Conservation (phyloP, 805 yeast species). For the Ogataea nitratoaversa region DNA sequence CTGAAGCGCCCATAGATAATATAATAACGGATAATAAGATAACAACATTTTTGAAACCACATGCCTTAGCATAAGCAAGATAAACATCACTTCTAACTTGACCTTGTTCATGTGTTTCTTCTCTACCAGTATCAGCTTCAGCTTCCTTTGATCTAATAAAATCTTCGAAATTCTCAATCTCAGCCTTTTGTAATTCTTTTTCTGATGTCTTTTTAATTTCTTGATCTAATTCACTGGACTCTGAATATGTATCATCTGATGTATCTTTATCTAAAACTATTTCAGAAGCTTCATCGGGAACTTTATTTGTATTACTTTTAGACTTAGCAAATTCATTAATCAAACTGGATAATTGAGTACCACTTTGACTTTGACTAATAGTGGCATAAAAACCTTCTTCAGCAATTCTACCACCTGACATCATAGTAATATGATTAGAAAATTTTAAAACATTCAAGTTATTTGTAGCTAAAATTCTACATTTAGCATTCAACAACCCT, state of each 20-base stretch:
- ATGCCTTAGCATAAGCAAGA: conserved; percentile 78
- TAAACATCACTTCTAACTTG: conserved; percentile 88
- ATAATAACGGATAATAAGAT: conserved; percentile 53
- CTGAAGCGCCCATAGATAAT: conserved; percentile 56
- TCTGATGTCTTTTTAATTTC: conserved; percentile 32
- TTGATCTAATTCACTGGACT: conserved; percentile 21
- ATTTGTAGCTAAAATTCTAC: conserved; percentile 81
- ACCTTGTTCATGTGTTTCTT: conserved; percentile 89
- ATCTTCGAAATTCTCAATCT: conserved; percentile 42
- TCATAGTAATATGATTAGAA: conserved; percentile 66
- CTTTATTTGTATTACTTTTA: conserved; percentile 18
- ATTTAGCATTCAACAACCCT: conserved; percentile 71
- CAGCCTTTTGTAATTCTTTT: conserved; percentile 57
- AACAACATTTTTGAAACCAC: conserved; percentile 64
- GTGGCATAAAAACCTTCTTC: conserved; percentile 63
- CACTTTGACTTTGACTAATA: conserved; percentile 33
- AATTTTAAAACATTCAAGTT: conserved; percentile 75
- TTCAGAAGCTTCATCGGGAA: conserved; percentile 9
- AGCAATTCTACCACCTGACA: conserved; percentile 61
- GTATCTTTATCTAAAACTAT: conserved; percentile 15
- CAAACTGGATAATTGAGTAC: conserved; percentile 48
- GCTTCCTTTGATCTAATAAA: conserved; percentile 32
- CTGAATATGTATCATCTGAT: conserved; percentile 13
- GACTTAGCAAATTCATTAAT: conserved; percentile 61
- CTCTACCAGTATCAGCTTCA: conserved; percentile 40